Base-by-base conservation (phyloP, 306 rosid species). In the Gynostemma pentaphyllum region DNA sequence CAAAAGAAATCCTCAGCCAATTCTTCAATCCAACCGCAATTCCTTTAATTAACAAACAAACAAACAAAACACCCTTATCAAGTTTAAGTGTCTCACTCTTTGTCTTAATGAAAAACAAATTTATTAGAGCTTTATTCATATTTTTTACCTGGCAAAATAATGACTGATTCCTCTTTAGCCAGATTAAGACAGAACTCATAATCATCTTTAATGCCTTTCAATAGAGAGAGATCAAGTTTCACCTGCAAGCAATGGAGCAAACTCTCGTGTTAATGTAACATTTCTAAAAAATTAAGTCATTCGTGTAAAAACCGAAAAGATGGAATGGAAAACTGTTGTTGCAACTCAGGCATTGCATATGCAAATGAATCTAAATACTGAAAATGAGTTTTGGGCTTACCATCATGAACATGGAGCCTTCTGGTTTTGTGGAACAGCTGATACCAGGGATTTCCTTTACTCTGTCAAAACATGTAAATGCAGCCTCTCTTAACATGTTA, bases 371-470 rank as follows among this genome's bases (percentile, higher is more conserved):
- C 57, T 24, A 50, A 50, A 50, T 5, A 30, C 23, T 23, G 37
- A 36, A 19, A 8, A 14, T 30, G 55, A 5, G 37, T 23, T 39
- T 4, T 13, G 22, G 26, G 9, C 15, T 22, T 67, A 83, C 88
- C 73, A 77, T 62, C 30, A 77, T 30, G 64, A 64, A 72, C 85
- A 83, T 77, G 49, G 85, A 57, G 40, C 88, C 88, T 62, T 76
- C 77, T 23, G 79, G 77, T 73, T 83, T 83, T 62, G 39, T 28
- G 23, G 77, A 81, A 65, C 85, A 79, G 44, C 55, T 46, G 11
- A 79, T 49, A 75, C 75, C 69, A 26, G 81, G 75, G 60, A 76
- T 77, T 24, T 79, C 81, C 21, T 64, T 67, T 1, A 83, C 44
- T 44, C 30, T 74, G 21, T 64, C 57, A 39, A 45, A 81, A 24